Conservation (phyloP, 371 early-diverging fungal species). For the Mortierella sp. region DNA sequence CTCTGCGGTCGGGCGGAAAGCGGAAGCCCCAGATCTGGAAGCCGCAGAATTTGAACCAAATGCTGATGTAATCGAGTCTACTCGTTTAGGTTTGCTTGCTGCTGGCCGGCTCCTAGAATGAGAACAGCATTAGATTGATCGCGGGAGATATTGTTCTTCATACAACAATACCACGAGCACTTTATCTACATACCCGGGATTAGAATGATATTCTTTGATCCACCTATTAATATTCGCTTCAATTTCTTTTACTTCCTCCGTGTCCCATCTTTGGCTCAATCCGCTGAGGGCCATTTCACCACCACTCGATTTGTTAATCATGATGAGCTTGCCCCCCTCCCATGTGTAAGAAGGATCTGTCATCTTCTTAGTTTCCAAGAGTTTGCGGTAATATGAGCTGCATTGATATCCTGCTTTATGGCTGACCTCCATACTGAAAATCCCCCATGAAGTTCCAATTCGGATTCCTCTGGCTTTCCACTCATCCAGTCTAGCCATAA, state of each 20-base stretch:
- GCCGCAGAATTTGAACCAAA: neutral
- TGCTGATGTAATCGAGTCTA: conserved; percentile 11
- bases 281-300: conserved; percentile 59
- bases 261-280: conserved; percentile 68
- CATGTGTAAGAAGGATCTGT: conserved; percentile 65
- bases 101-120: conserved; percentile 19
- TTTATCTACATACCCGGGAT: conserved; percentile 11
- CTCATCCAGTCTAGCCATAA: conserved; percentile 68
- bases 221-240: conserved; percentile 66
- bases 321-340: conserved; percentile 67
- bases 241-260: conserved; percentile 62
- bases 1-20: conserved; percentile 40
- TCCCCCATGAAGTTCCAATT: conserved; percentile 72
- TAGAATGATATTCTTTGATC: conserved; percentile 67
- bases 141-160: neutral
- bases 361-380: conserved; percentile 62
- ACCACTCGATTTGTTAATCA: conserved; percentile 58
- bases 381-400: conserved; percentile 70
- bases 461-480: conserved; percentile 65
- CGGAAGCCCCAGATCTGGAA: neutral
- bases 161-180: no score
- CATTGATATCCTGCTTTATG: conserved; percentile 77
- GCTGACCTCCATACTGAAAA: conserved; percentile 68
- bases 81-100: conserved; percentile 22
- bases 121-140: neutral